Conservation (phyloP, 2,329 filamentous ascomycete genomes). For the Sarocladium brachiariae region DNA sequence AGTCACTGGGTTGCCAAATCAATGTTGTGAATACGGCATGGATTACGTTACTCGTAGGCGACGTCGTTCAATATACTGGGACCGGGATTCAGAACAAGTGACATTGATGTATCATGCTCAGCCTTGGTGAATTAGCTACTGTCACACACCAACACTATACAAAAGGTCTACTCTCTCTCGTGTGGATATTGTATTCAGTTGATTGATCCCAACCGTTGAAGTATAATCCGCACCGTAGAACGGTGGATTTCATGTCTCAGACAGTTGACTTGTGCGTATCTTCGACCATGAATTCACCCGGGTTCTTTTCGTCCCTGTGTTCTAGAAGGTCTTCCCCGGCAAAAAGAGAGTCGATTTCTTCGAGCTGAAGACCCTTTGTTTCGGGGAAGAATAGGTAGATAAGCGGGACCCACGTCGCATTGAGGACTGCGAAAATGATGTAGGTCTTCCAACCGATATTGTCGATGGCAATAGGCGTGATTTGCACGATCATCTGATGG, state of each 20-base stretch:
- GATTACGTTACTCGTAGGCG: too few species aligned
- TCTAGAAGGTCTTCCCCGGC: neutral
- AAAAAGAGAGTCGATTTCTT: constrained; percentile 4
- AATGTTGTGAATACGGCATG: too few species aligned
- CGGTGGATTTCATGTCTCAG: neutral
- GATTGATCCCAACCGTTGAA: too few species aligned
- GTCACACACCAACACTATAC: too few species aligned
- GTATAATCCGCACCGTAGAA: neutral
- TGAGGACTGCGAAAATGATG: constrained; percentile 23
- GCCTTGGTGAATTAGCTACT: too few species aligned
- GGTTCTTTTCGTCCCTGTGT: neutral
- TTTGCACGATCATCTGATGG: constrained; percentile 22
- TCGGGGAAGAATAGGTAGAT: constrained; percentile 27
- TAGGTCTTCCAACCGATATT: constrained; percentile 15
- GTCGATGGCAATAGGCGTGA: constrained; percentile 27
- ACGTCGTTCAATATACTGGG: too few species aligned
- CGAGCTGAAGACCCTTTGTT: constrained; percentile 13
- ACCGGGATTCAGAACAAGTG: too few species aligned
- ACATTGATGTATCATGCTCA: too few species aligned
- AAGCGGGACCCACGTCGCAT: constrained; percentile 19
- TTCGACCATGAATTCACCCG: neutral
- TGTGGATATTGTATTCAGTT: too few species aligned
- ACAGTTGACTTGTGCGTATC: neutral
- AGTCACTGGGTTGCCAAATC: too few species aligned
- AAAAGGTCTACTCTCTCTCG: too few species aligned